phyloP scores from a whole-genome alignment of 2,329 filamentous ascomycete species.

The Epichloe festucae region DNA sequence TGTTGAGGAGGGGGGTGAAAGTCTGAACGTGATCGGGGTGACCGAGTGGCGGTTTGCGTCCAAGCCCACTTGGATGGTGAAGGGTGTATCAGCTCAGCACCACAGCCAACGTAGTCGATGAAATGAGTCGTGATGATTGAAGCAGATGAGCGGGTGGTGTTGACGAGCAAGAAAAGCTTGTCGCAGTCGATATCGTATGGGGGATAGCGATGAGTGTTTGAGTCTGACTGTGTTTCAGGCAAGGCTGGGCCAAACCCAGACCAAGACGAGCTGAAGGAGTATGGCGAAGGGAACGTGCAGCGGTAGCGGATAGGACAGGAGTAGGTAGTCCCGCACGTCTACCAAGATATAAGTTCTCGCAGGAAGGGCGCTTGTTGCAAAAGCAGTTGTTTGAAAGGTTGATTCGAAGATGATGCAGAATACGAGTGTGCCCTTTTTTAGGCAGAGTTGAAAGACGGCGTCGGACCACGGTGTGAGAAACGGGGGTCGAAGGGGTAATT shows the following conservation, averaged over 20 bases:
- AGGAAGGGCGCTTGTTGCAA: background rate
- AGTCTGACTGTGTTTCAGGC: slow-evolving; percentile 13
- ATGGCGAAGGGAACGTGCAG: slow-evolving; percentile 3
- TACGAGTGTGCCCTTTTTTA: background rate
- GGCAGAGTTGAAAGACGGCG: slow-evolving; percentile 1
- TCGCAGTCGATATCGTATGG: slow-evolving; percentile 2
- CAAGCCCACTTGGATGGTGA: background rate
- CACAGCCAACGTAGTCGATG: background rate
- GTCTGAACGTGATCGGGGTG: slow-evolving; percentile 2
- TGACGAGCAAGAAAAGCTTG: slow-evolving; percentile 5
- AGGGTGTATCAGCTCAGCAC: background rate
- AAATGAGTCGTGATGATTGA: slow-evolving; percentile 4
- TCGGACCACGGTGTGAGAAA: background rate
- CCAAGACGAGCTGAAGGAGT: slow-evolving; percentile 2
- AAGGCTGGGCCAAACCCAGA: slow-evolving; percentile 8
- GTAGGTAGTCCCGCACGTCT: background rate
- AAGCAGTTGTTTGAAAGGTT: background rate
- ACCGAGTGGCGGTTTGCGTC: slow-evolving; percentile 7
- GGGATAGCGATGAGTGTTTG: slow-evolving; percentile 6
- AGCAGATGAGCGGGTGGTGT: slow-evolving; percentile 3
- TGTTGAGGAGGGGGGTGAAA: background rate
- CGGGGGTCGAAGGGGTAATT: background rate
- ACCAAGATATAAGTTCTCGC: background rate
- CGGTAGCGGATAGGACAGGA: background rate
- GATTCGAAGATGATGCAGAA: slow-evolving; percentile 1